Evolutionary conservation across 1,284 basidiomycete genomes (phyloP).

Genomic region (Peniophora sp.): DNA sequence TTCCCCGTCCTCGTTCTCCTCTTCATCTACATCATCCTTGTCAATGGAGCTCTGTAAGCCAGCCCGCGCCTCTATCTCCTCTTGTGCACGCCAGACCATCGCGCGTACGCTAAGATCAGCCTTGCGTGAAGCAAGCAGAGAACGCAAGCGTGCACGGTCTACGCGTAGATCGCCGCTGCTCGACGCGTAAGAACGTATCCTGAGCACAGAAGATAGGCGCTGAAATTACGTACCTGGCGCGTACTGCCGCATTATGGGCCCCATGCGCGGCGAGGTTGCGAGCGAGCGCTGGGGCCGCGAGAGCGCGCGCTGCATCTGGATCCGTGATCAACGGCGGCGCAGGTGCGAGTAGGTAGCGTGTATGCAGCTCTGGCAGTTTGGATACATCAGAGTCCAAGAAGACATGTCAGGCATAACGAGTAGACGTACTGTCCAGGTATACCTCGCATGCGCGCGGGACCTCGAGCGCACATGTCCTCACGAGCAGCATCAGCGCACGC

Average conservation of each 20-base stretch:
- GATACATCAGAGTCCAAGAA: not conserved
- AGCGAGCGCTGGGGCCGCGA: slow-evolving; percentile 39
- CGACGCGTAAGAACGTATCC: not conserved
- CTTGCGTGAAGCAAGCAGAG: not conserved
- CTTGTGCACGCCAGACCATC: not conserved
- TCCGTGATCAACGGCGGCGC: slow-evolving; percentile 40
- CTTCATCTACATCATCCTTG: not conserved
- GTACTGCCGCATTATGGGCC: slow-evolving; percentile 15
- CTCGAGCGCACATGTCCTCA: slow-evolving; percentile 35
- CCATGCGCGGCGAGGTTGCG: slow-evolving; percentile 49
- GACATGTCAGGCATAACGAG: not conserved
- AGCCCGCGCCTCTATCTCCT: not conserved
- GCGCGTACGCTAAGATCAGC: not conserved
- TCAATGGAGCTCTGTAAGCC: not conserved
- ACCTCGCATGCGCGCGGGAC: slow-evolving; percentile 43
- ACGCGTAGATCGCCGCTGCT: not conserved
- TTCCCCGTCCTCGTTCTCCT: not conserved
- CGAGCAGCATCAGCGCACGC: slow-evolving; percentile 37
- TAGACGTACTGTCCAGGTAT: slow-evolving; percentile 44
- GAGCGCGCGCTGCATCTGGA: slow-evolving; percentile 28
- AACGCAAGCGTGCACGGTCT: not conserved
- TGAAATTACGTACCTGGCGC: no score
- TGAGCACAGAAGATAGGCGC: no score
- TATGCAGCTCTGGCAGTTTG: slow-evolving; percentile 28
- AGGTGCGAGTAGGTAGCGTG: slow-evolving; percentile 38